A percentile compares a stretch with the other conserved stretches of the same genome.
These are phyloP conservation scores for Plasmodium adleri DNA, from an alignment of 169 alveolate genomes.

Conservation along the genomic window DNA sequence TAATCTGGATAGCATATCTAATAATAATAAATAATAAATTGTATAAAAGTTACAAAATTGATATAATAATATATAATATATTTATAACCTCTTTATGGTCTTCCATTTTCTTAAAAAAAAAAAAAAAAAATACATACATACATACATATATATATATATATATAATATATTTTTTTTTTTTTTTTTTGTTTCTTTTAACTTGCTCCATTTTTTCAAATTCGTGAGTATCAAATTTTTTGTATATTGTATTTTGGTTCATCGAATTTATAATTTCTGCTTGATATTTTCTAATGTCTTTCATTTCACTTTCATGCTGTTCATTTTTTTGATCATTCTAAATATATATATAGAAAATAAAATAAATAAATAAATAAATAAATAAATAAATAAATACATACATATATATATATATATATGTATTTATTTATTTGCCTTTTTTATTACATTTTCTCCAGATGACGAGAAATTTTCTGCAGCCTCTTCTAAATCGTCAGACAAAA, in stretches of 20 bases:
- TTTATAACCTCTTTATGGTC: constrained; percentile 25
- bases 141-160: neutral
- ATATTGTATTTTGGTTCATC: constrained; percentile 32
- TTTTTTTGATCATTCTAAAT: constrained; percentile 5
- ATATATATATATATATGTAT: too few relatives aligned
- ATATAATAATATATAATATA: neutral
- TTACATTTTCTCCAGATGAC: constrained; percentile 3
- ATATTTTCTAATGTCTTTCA: constrained; percentile 30
- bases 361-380: neutral
- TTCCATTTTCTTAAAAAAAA: constrained; percentile 30
- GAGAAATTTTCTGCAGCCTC: constrained; percentile 68
- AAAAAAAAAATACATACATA: constrained; percentile 1
- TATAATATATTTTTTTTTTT: neutral
- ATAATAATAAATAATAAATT: neutral
- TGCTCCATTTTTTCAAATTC: constrained; percentile 57
- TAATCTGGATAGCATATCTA: constrained; percentile 50
- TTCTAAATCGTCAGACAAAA: constrained; percentile 43
- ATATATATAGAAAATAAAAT: neutral
- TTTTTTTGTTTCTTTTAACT: constrained; percentile 4
- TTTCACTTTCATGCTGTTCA: constrained; percentile 20
- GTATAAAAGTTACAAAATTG: neutral
- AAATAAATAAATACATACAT: constrained; percentile 1
- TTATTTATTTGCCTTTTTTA: neutral
- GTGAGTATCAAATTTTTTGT: constrained; percentile 42
- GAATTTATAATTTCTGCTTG: constrained; percentile 69